Base-by-base conservation (phyloP, 2,329 filamentous ascomycete genomes). In the Colletotrichum cereale region DNA sequence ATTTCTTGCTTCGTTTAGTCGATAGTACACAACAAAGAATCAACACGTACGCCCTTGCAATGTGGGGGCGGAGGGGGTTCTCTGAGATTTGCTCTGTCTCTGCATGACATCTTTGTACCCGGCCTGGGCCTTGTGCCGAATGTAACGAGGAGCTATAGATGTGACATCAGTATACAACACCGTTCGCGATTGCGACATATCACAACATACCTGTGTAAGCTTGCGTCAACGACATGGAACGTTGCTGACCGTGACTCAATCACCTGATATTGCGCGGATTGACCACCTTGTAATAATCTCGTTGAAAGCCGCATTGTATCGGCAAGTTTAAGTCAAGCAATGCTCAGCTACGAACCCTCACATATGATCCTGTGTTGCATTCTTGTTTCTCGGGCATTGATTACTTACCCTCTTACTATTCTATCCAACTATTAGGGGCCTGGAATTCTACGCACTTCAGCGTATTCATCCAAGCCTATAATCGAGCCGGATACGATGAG, bases 141-240 rank as follows among this genome's bases (percentile, higher is more conserved):
- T 34, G 12, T 26, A 44, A 55, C 36, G 63, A 34, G n/a, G 29
- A 47, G 26, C 16, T 63, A 18, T 26, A 36, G 29, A 7, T 40
- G 40, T 36, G 38, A 36, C 48, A 29, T 31, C 8, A 16, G 34
- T 24, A 18, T n/a, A 6, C 14, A 26, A 10, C 31, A 24, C 50
- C 18, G 36, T 8, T n/a, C 8, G 21, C 53, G 60, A 72, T 72
- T 57, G 66, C 69, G 69, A 72, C 69, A 72, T 70, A 70, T 72
- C 66, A 50, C 58, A 68, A 68, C 67, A 64, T 63, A 31, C 42
- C 0, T 34, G 66, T 66, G 53, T 47, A 55, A 38, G 31, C 24
- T 71, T 50, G 36, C 68, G 64, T 57, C 48, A 71, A 31, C 26
- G 7, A 18, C 40, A 42, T 29, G 8, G 26, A 26, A 16, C n/a